A percentile compares a stretch with the other conserved stretches of the same genome.
Conservation (phyloP, 2,329 filamentous ascomycete species). For the Claviceps arundinis region DNA sequence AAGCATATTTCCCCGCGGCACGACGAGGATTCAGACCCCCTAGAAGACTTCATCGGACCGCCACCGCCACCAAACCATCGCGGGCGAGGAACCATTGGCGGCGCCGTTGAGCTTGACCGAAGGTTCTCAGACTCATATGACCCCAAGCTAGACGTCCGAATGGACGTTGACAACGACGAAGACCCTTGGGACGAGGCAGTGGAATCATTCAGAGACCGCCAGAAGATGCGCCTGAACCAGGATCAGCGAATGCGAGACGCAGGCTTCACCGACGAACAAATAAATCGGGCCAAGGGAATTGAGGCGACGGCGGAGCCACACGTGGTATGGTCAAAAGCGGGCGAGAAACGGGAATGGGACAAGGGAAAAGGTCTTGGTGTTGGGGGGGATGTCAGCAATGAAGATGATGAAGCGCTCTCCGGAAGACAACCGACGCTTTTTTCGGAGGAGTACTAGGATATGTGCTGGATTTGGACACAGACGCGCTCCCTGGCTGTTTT, state of each 20-base stretch:
- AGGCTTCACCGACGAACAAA: constrained; percentile 64
- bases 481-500: neutral
- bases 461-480: neutral
- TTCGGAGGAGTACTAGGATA: constrained; percentile 5
- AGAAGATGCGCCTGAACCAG: constrained; percentile 62
- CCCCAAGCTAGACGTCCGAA: constrained; percentile 40
- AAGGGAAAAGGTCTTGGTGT: constrained; percentile 30
- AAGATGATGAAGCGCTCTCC: neutral
- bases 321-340: constrained; percentile 58
- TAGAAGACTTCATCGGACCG: constrained; percentile 67
- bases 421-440: constrained; percentile 5
- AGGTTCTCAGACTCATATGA: constrained; percentile 61
- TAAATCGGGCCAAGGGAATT: constrained; percentile 46
- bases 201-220: constrained; percentile 66
- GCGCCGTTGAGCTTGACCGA: constrained; percentile 57
- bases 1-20: neutral
- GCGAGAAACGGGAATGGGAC: constrained; percentile 52
- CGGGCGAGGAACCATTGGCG: constrained; percentile 54
- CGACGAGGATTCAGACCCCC: constrained; percentile 47
- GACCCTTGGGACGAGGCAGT: constrained; percentile 65
- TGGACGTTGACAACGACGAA: constrained; percentile 35
- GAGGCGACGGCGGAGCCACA: constrained; percentile 43
- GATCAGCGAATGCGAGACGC: constrained; percentile 63
- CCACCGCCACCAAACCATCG: constrained; percentile 42
- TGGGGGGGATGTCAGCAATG: constrained; percentile 2